These are phyloP conservation scores for Pelargonium myrrhifolium DNA, from an alignment of 441 rosid species.

Conservation along the genomic window DNA sequence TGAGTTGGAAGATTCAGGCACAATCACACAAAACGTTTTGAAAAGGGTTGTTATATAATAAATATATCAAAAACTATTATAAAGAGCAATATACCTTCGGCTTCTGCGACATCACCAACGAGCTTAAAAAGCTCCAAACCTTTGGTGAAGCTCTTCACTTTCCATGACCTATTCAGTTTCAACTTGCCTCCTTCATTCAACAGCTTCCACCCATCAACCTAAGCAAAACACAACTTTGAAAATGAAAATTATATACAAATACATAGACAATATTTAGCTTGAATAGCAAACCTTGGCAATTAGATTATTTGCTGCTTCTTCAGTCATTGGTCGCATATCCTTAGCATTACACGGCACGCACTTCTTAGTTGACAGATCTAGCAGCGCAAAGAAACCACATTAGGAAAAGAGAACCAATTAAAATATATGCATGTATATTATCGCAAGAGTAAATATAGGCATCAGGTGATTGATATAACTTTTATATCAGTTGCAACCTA, in stretches of 20 bases:
- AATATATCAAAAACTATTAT: background rate
- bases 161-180: slow-evolving; percentile 69
- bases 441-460: no score
- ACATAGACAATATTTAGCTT: background rate
- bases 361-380: slow-evolving; percentile 13
- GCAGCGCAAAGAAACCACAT: background rate
- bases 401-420: background rate
- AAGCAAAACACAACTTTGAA: background rate
- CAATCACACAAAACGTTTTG: no score
- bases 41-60: no score
- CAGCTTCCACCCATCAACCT: slow-evolving; percentile 22
- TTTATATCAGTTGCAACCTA: no score
- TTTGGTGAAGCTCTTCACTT: slow-evolving; percentile 63
- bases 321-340: slow-evolving; percentile 26
- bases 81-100: slow-evolving; percentile 43
- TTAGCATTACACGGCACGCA: slow-evolving; percentile 21
- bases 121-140: slow-evolving; percentile 73
- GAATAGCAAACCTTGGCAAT: slow-evolving; percentile 12
- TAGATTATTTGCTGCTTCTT: slow-evolving; percentile 17
- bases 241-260: background rate
- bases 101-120: slow-evolving; percentile 67
- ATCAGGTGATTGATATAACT: no score
- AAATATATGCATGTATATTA: no score
- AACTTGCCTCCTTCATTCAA: slow-evolving; percentile 15
- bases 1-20: no score